Base-by-base conservation (phyloP, 1,284 basidiomycete species). In the Ustilago cynodontis region DNA sequence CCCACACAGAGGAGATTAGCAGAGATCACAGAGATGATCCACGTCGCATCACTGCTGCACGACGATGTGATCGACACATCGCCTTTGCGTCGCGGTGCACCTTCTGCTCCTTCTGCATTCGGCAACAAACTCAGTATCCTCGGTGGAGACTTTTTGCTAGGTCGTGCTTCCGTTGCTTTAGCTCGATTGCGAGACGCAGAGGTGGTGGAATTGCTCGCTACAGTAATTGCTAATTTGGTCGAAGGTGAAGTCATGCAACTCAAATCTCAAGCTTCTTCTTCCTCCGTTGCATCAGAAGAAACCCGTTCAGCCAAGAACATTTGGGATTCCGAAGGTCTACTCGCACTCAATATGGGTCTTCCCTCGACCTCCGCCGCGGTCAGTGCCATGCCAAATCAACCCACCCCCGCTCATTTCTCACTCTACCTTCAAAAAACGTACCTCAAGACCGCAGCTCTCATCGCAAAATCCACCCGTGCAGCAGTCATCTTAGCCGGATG, bases 11-110 rank as follows among this genome's bases (percentile, higher is more conserved):
- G 93, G 26, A 91, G 96, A 31, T 90, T 99, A 26, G 96, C 96
- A 1, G 94, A 96, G 84, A 97, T 99, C 65, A 92, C 94, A 56
- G 97, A 99, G 86, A 98, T 99, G 94, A 94, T 99, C 71, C 95
- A 99, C 86, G 94, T 98, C 74, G 96, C 97, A 31, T 96, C 94
- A 1, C 89, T 97, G 8, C 88, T 99, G 18, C 97, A 99, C 86
- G 95, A 99, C 89, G 93, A 94, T 81, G 95, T 99, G 56, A 92
- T 95, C 71, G 96, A 99, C 88, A 89, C 89, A 66, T 94, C 95
- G 0, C 88, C 91, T 16, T 89, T 95, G 2, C 92, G 96, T 1
- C 90, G 96, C 2, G 92, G 93, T 6, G 90, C 89, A 0, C 90
- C 94, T 3, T 93, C 92, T 14, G 94, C 94, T 0, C 97, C 95